These are phyloP conservation scores for Paramecium sexaurelia DNA, from an alignment of 73 alveolate genomes.

Conservation along the genomic window DNA sequence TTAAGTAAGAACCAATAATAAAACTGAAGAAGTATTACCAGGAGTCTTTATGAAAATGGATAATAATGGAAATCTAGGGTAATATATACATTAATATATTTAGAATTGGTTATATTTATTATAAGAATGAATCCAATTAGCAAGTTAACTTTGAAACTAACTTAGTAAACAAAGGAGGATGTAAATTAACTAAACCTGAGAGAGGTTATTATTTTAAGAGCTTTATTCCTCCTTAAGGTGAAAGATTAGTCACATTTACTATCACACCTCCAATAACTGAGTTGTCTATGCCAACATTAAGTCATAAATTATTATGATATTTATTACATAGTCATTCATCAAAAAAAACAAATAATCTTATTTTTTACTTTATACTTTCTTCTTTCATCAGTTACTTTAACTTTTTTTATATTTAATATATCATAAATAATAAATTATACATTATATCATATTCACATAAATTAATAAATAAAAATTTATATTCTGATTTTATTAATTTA, in stretches of 20 bases:
- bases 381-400: too few relatives aligned
- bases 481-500: slow-evolving; percentile 22
- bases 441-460: too few relatives aligned
- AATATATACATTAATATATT: not conserved
- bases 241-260: slow-evolving; percentile 3
- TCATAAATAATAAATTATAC: too few relatives aligned
- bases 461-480: not conserved
- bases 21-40: slow-evolving; percentile 19
- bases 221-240: not conserved
- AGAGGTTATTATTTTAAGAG: slow-evolving; percentile 41
- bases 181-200: slow-evolving; percentile 48
- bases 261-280: slow-evolving; percentile 22
- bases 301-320: not conserved
- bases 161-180: not conserved
- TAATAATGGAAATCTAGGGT: slow-evolving; percentile 40
- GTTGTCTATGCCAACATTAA: not conserved
- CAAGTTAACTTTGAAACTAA: not conserved
- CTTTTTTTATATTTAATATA: not conserved
- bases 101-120: slow-evolving; percentile 1
- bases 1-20: not conserved
- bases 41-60: not conserved
- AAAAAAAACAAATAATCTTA: too few relatives aligned
- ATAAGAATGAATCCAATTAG: not conserved
- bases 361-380: too few relatives aligned
- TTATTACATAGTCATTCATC: not conserved